Percentiles rank a stretch among this genome's conserved stretches.
phyloP scores from a whole-genome alignment of 257 asterid species.

The Craterostigma plantagineum region DNA sequence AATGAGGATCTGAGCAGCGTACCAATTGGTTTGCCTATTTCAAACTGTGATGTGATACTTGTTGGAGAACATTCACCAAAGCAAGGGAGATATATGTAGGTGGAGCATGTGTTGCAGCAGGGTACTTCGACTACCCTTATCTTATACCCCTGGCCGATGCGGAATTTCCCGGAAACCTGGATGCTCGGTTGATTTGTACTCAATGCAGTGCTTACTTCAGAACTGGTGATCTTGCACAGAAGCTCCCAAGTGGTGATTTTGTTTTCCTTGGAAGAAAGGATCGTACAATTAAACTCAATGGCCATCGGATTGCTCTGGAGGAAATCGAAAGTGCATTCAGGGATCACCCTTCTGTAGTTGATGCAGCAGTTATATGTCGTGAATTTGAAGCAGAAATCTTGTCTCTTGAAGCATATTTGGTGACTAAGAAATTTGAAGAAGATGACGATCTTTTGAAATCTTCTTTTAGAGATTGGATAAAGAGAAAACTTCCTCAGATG shows the following conservation, averaged over 20 bases:
- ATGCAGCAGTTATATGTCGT: slow-evolving; percentile 62
- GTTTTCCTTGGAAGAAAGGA: slow-evolving; percentile 77
- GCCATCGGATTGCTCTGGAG: slow-evolving; percentile 78
- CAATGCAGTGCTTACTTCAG: slow-evolving; percentile 25
- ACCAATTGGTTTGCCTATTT: slow-evolving; percentile 61
- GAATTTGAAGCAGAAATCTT: slow-evolving; percentile 30
- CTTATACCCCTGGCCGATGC: slow-evolving; percentile 27
- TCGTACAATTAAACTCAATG: slow-evolving; percentile 60
- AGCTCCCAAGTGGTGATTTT: slow-evolving; percentile 67
- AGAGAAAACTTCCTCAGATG: slow-evolving; percentile 41
- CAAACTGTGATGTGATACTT: slow-evolving; percentile 55
- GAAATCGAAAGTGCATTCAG: slow-evolving; percentile 53
- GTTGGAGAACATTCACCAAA: slow-evolving; percentile 48
- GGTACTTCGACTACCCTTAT: slow-evolving; percentile 53
- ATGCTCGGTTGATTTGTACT: slow-evolving; percentile 5
- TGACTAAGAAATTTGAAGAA: slow-evolving; percentile 22
- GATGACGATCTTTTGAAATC: slow-evolving; percentile 22
- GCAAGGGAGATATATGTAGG: slow-evolving; percentile 72
- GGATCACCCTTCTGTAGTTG: slow-evolving; percentile 51
- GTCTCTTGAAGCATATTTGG: slow-evolving; percentile 60
- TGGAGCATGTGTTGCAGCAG: slow-evolving; percentile 68
- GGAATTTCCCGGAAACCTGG: slow-evolving; percentile 10
- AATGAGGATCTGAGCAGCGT: slow-evolving; percentile 37
- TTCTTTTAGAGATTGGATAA: slow-evolving; percentile 47
- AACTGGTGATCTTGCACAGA: slow-evolving; percentile 82